These are phyloP conservation scores for Flaveria sonorensis DNA, from an alignment of 129 eudicot genomes.

Conservation along the genomic window DNA sequence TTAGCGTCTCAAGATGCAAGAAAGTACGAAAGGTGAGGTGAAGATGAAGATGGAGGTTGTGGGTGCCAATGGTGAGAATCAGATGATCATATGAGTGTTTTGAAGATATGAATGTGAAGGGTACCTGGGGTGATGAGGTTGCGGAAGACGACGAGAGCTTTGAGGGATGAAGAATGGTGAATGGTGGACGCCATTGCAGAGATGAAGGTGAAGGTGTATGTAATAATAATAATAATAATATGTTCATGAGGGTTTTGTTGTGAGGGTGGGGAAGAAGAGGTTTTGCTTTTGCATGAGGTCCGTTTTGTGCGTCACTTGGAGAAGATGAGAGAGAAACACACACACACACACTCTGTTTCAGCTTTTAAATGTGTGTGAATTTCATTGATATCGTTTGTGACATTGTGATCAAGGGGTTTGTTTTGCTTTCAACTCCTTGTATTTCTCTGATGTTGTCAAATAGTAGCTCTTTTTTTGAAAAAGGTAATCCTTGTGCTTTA, in stretches of 20 bases:
- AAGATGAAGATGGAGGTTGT: neutral
- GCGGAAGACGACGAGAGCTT: slow-evolving; percentile 50
- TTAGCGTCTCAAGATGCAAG: slow-evolving; percentile 3
- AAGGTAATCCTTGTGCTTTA: no score
- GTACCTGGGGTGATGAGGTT: slow-evolving; percentile 48
- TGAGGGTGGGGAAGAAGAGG: slow-evolving; percentile 30
- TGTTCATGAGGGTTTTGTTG: slow-evolving; percentile 19
- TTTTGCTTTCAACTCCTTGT: no score
- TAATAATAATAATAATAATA: slow-evolving; percentile 21
- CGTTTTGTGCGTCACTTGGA: slow-evolving; percentile 53
- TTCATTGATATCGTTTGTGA: no score
- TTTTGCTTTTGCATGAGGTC: slow-evolving; percentile 50
- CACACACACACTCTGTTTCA: slow-evolving; percentile 38
- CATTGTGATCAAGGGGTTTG: no score
- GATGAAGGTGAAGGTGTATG: slow-evolving; percentile 7
- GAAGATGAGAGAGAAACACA: slow-evolving; percentile 37
- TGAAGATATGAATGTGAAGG: slow-evolving; percentile 6
- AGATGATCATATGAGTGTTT: no score
- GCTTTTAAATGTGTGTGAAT: neutral
- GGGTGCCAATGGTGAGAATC: neutral
- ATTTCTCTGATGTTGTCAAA: no score
- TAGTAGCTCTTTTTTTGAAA: no score
- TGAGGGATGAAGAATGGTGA: slow-evolving; percentile 31
- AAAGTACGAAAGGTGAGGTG: neutral
- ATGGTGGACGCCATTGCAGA: slow-evolving; percentile 43